Evolutionary conservation across 1,139 yeast species (phyloP).

Genomic region (Blastobotrys illinoisensis): DNA sequence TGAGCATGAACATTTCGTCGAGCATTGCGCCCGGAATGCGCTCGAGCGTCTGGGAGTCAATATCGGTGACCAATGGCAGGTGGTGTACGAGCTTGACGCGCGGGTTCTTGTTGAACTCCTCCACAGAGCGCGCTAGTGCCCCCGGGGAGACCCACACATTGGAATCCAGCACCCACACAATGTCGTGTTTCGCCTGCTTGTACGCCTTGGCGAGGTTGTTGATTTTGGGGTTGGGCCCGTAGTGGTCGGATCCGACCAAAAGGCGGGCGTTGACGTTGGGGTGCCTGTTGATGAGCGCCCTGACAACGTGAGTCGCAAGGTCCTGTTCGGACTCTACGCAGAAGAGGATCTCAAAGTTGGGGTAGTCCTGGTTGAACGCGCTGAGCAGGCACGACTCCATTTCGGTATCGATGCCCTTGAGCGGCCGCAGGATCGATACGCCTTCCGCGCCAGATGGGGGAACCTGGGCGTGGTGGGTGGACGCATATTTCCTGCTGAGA

Average conservation of each 20-base stretch:
- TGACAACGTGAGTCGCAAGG: conserved; percentile 57
- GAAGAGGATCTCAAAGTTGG: conserved; percentile 65
- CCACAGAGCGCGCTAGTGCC: conserved; percentile 61
- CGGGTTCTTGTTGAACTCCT: conserved; percentile 43
- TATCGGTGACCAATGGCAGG: conserved; percentile 60
- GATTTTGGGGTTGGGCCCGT: conserved; percentile 87
- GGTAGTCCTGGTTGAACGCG: conserved; percentile 65
- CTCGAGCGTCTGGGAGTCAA: conserved; percentile 13
- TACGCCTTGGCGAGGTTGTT: conserved; percentile 81
- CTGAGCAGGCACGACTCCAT: conserved; percentile 62
- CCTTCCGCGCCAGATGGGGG: conserved; percentile 34
- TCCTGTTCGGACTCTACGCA: conserved; percentile 66
- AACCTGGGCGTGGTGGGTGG: neutral
- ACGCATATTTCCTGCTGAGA: conserved; percentile 4
- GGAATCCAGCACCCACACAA: conserved; percentile 84
- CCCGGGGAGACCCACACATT: conserved; percentile 76
- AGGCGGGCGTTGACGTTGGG: conserved; percentile 57
- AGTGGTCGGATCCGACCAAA: conserved; percentile 45
- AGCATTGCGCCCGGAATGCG: conserved; percentile 52
- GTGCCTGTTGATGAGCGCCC: conserved; percentile 46
- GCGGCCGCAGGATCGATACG: conserved; percentile 75
- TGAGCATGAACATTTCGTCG: conserved; percentile 80
- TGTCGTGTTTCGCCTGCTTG: conserved; percentile 58
- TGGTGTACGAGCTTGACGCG: conserved; percentile 69
- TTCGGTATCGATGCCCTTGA: conserved; percentile 80